These are phyloP conservation scores for Macrolepiota dolichaula DNA, from an alignment of 768 basidiomycete genomes.

Conservation along the genomic window DNA sequence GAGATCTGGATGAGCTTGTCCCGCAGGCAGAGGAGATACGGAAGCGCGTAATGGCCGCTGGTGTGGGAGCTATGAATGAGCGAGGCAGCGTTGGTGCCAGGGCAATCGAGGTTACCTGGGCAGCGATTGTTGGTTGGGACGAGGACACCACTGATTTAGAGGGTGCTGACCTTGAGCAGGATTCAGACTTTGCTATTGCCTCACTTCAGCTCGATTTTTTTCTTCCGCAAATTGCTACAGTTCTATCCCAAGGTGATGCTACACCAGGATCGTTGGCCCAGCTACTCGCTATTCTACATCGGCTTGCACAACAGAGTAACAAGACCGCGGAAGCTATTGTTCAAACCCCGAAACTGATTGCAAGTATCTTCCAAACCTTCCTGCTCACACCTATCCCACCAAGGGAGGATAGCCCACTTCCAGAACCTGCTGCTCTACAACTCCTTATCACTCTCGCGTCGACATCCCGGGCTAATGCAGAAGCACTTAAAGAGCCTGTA, in stretches of 20 bases:
- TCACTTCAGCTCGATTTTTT: conserved; percentile 34
- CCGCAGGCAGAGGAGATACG: conserved; percentile 47
- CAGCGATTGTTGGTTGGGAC: conserved; percentile 69
- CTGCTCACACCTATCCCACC: conserved; percentile 51
- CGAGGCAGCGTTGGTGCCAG: conserved; percentile 62
- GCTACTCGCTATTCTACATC: conserved; percentile 55
- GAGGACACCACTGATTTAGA: conserved; percentile 29
- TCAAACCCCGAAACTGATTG: conserved; percentile 47
- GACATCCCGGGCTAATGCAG: conserved; percentile 70
- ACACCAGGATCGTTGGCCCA: conserved; percentile 49
- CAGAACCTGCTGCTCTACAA: conserved; percentile 52
- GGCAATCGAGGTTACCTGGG: conserved; percentile 74
- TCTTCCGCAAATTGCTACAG: conserved; percentile 47
- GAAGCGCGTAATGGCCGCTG: conserved; percentile 63
- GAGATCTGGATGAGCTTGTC: conserved; percentile 31
- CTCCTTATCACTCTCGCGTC: conserved; percentile 54
- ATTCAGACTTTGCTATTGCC: conserved; percentile 25
- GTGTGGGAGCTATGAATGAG: conserved; percentile 62
- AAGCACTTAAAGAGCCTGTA: conserved; percentile 47
- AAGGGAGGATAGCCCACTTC: conserved; percentile 26
- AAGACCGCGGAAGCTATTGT: conserved; percentile 48
- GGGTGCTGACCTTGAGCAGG: conserved; percentile 45
- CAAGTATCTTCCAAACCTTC: conserved; percentile 51
- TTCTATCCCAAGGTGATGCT: conserved; percentile 37
- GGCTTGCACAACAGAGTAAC: conserved; percentile 60